Conservation (phyloP, 148 eudicot genomes). For the Arctostaphylos glauca region DNA sequence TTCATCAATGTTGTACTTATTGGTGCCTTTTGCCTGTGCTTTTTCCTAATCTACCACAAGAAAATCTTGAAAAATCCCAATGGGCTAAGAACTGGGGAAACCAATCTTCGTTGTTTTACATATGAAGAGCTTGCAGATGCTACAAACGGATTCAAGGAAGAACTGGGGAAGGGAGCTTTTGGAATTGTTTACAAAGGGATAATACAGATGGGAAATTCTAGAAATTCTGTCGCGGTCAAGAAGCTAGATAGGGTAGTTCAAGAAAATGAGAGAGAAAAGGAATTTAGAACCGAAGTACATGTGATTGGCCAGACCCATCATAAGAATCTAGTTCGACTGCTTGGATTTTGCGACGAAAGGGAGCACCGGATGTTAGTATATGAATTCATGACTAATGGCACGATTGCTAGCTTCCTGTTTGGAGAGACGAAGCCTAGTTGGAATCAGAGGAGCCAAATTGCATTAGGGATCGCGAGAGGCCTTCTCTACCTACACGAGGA, state of each 20-base stretch:
- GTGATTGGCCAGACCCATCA: slow-evolving; percentile 17
- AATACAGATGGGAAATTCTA: not conserved
- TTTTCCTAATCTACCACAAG: slow-evolving; percentile 8
- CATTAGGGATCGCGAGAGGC: slow-evolving; percentile 22
- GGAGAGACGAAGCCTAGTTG: slow-evolving; percentile 13
- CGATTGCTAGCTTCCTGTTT: slow-evolving; percentile 17
- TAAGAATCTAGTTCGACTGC: slow-evolving; percentile 13
- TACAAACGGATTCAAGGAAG: slow-evolving; percentile 17
- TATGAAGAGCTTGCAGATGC: slow-evolving; percentile 16
- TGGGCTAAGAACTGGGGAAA: not conserved
- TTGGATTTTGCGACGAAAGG: slow-evolving; percentile 18
- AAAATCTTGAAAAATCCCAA: not conserved
- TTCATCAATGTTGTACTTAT: slow-evolving; percentile 17
- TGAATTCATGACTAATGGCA: slow-evolving; percentile 23
- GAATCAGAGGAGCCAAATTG: slow-evolving; percentile 13
- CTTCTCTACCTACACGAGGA: slow-evolving; percentile 11
- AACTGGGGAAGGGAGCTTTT: slow-evolving; percentile 14
- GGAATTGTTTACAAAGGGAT: slow-evolving; percentile 19
- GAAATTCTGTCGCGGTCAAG: slow-evolving; percentile 13
- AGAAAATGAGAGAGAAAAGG: slow-evolving; percentile 6
- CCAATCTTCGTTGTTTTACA: slow-evolving; percentile 11
- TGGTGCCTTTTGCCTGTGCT: slow-evolving; percentile 6
- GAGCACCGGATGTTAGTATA: slow-evolving; percentile 18
- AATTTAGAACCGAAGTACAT: not conserved
- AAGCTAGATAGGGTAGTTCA: slow-evolving; percentile 12